phyloP scores from a whole-genome alignment of 2,329 filamentous ascomycete genomes.

The Cercospora sojina region DNA sequence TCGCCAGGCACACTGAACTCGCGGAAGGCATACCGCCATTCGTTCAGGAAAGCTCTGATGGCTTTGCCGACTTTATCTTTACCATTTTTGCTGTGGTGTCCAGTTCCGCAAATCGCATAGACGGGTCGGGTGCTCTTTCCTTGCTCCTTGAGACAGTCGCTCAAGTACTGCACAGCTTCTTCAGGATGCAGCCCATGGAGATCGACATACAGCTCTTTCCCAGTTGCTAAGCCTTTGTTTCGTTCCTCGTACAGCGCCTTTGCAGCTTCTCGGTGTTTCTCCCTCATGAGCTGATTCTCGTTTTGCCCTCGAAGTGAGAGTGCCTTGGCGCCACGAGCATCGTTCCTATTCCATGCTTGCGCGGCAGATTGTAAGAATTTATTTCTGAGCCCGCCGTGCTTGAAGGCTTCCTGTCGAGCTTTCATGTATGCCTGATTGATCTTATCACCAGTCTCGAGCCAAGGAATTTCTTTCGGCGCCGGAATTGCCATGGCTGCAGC shows the following conservation, averaged over 20 bases:
- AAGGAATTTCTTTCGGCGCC: constrained; percentile 87
- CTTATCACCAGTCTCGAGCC: constrained; percentile 88
- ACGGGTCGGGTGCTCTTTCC: constrained; percentile 69
- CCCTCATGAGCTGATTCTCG: constrained; percentile 95
- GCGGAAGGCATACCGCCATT: constrained; percentile 92
- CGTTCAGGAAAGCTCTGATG: constrained; percentile 83
- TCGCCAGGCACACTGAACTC: constrained; percentile 98
- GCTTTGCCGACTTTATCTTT: constrained; percentile 98
- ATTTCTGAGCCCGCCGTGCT: constrained; percentile 92
- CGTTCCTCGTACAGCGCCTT: constrained; percentile 89
- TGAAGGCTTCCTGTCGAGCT: constrained; percentile 91
- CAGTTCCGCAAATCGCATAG: constrained; percentile 95
- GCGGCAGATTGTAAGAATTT: constrained; percentile 97
- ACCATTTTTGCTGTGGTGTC: constrained; percentile 96
- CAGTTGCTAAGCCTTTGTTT: constrained; percentile 64
- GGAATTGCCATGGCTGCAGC: constrained; percentile 79
- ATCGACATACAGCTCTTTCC: constrained; percentile 85
- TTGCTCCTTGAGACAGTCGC: constrained; percentile 83
- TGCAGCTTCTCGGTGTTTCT: constrained; percentile 92
- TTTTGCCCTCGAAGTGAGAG: constrained; percentile 90
- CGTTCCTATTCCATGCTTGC: constrained; percentile 97
- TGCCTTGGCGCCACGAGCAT: constrained; percentile 92
- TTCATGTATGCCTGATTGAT: constrained; percentile 95
- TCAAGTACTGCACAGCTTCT: constrained; percentile 92
- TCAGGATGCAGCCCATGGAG: constrained; percentile 98